Evolutionary conservation across 1,139 yeast species (phyloP).

Genomic region (Pneumocystis wakefieldiae): DNA sequence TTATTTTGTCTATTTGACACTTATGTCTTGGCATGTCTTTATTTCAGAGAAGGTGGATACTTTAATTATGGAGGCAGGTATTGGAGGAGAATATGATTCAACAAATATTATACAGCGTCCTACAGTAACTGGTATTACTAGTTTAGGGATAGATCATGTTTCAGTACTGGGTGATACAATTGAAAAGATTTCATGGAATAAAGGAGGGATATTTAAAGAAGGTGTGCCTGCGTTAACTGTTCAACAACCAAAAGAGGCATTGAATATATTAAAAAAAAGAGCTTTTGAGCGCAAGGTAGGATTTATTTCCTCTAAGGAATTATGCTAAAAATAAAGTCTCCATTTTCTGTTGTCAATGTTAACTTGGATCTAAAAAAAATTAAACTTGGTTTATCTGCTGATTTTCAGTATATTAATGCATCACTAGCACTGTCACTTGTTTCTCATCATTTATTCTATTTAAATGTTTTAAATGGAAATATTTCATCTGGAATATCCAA

Average conservation of each 20-base stretch:
- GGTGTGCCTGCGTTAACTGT: constrained; percentile 56
- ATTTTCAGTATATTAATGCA: constrained; percentile 74
- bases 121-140: constrained; percentile 69
- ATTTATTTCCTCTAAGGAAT: background rate
- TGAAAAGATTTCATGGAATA: constrained; percentile 89
- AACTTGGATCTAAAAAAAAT: background rate
- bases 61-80: constrained; percentile 93
- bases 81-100: constrained; percentile 93
- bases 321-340: background rate
- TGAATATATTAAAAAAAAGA: constrained; percentile 37
- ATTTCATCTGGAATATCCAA: constrained; percentile 34
- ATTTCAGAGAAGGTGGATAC: constrained; percentile 33
- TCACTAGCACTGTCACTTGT: constrained; percentile 73
- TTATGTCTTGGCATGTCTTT: constrained; percentile 41
- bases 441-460: constrained; percentile 22
- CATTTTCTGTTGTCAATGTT: background rate
- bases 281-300: constrained; percentile 38
- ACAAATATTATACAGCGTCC: constrained; percentile 76
- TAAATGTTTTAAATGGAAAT: constrained; percentile 18
- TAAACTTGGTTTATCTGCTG: constrained; percentile 66
- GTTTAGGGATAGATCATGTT: constrained; percentile 88
- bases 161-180: constrained; percentile 77
- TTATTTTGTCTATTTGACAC: constrained; percentile 39
- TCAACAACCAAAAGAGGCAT: constrained; percentile 37
- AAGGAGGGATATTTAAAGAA: constrained; percentile 77